Conservation (phyloP, 495 filamentous ascomycete genomes). For the Neurospora sp. region DNA sequence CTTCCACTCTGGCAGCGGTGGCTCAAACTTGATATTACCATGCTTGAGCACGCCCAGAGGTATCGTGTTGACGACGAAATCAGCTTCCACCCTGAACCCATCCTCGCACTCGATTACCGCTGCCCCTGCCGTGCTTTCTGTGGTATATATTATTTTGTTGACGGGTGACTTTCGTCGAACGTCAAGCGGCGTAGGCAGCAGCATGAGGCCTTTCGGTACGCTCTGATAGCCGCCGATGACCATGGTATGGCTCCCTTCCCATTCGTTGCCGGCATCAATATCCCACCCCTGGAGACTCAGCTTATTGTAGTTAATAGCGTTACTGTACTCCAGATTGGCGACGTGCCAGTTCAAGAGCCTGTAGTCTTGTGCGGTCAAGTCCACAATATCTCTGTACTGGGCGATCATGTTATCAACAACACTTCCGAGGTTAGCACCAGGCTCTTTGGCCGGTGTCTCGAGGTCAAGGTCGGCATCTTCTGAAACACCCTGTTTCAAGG, state of each 20-base stretch:
- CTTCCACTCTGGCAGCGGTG: conserved; percentile 81
- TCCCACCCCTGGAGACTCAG: conserved; percentile 92
- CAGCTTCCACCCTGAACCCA: conserved; percentile 66
- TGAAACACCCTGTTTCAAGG: conserved; percentile 53
- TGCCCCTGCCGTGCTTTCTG: conserved; percentile 23
- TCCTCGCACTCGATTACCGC: conserved; percentile 67
- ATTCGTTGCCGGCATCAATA: conserved; percentile 94
- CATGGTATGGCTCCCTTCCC: conserved; percentile 87
- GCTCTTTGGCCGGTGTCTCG: conserved; percentile 48
- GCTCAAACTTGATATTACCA: conserved; percentile 62
- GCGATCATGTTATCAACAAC: conserved; percentile 81
- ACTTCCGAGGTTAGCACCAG: conserved; percentile 67
- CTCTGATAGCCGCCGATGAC: conserved; percentile 89
- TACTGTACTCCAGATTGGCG: conserved; percentile 96
- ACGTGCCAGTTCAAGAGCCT: conserved; percentile 95
- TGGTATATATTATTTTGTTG: conserved; percentile 55
- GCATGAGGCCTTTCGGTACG: conserved; percentile 71
- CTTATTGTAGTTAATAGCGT: conserved; percentile 75
- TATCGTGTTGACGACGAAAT: conserved; percentile 78
- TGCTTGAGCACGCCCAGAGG: conserved; percentile 86
- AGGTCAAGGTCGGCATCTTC: conserved; percentile 62
- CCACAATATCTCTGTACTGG: conserved; percentile 76
- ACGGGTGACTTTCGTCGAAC: conserved; percentile 63
- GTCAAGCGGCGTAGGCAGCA: conserved; percentile 67
- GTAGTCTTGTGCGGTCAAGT: conserved; percentile 76